These are phyloP conservation scores for Eucalyptus curtisii DNA, from an alignment of 345 rosid genomes.

Conservation along the genomic window DNA sequence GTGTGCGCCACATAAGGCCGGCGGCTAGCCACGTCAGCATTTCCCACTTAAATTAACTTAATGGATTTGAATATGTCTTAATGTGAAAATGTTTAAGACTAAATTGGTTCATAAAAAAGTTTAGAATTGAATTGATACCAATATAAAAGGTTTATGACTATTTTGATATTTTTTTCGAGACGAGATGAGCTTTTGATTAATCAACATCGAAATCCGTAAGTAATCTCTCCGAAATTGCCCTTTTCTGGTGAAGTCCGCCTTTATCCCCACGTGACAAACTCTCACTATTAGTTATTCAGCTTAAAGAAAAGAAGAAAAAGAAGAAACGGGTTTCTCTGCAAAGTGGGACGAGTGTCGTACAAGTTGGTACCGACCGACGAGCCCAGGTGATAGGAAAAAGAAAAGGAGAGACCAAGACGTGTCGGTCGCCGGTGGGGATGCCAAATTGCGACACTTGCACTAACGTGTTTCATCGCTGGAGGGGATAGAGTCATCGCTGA, in stretches of 20 bases:
- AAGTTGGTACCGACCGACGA: not conserved
- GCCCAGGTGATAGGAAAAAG: not conserved
- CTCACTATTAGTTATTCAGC: not conserved
- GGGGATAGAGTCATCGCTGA: not conserved
- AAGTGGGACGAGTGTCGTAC: not conserved
- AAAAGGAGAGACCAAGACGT: not conserved
- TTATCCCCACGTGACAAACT: not conserved
- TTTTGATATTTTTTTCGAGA: not conserved
- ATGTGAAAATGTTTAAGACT: no score
- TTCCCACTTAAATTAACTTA: no score
- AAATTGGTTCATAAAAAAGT: no score
- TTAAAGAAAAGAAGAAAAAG: not conserved
- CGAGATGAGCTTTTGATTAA: not conserved
- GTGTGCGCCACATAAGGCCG: no score
- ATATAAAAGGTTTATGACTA: no score
- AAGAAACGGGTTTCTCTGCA: not conserved
- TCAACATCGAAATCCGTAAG: not conserved
- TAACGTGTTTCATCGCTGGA: not conserved
- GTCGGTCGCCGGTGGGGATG: not conserved
- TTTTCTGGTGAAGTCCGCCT: not conserved
- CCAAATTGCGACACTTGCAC: not conserved
- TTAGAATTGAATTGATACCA: no score
- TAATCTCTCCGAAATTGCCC: not conserved
- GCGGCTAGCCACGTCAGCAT: no score
- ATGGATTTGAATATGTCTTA: no score